Evolutionary conservation across 2,329 filamentous ascomycete genomes (phyloP), one percentile per base, ranked within the genome.

Genomic region (Gyromitra esculenta): DNA sequence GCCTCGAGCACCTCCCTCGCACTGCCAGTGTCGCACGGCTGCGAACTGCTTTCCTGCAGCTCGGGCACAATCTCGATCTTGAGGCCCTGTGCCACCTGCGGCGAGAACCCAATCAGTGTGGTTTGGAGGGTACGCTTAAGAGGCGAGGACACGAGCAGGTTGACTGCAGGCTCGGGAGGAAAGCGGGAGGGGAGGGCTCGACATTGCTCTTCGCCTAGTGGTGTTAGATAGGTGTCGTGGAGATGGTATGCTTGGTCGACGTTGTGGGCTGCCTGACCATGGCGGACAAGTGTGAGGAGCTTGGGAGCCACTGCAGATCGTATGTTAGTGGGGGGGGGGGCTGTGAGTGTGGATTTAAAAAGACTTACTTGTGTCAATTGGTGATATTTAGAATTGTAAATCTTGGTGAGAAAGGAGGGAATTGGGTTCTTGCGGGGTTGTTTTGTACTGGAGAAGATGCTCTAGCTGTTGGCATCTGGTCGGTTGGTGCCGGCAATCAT

Each of bases 71-170:
- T 73, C 56, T 82, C 76, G 57, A 83, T 57, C 54, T 75, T 76
- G n/a, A 74, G 15, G 5, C 59, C 80, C 13, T 50, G 69, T 25
- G 65, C 48, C 5, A 70, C 50, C 15, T 80, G 80, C 67, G 80
- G 18, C 73, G 79, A 77, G 76, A 81, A 82, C 0, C 81, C 82
- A 15, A 83, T 73, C 5, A 79, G 77, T 3, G 82, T 82, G 8
- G 82, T 84, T 73, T 84, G 82, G 57, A 83, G 79, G 2, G 82
- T 83, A 56, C 82, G 82, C 37, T 78, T 79, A 3, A 83, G 77
- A 1, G 82, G 82, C 13, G 82, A 83, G 5, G 81, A 81, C 48
- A 82, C 72, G 45, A 83, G 65, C 0, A 83, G 72, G 8, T 81
- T 80, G 52, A 80, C 80, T 15, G 56, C 13, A 2, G 78, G 78